phyloP scores from a whole-genome alignment of 2,329 filamentous ascomycete species.

The Raffaelea albimanens region DNA sequence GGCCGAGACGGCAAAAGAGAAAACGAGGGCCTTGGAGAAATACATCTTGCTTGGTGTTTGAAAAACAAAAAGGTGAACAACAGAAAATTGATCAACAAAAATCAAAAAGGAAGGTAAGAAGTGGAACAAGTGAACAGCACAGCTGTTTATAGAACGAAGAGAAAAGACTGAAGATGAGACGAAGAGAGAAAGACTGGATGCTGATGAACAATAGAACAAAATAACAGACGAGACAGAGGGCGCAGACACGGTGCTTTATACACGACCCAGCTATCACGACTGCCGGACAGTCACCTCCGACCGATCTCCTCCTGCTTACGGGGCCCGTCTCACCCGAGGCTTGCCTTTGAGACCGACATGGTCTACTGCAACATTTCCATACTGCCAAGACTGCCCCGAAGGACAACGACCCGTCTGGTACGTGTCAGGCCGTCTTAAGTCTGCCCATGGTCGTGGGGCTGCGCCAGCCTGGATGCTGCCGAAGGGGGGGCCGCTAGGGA shows the following conservation, averaged over 20 bases:
- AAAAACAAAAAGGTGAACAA: neutral
- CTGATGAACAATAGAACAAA: conserved; percentile 4
- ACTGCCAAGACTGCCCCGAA: conserved; percentile 10
- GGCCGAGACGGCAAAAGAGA: conserved; percentile 25
- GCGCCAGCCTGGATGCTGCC: no score
- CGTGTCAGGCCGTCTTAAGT: conserved; percentile 10
- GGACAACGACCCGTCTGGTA: conserved; percentile 2
- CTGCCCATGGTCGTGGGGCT: neutral
- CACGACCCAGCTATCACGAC: neutral
- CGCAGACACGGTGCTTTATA: conserved; percentile 2
- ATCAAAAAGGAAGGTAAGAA: neutral
- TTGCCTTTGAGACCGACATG: neutral
- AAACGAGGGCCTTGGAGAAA: conserved; percentile 26
- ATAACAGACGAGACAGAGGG: neutral
- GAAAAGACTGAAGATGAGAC: conserved; percentile 5
- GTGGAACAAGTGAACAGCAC: conserved; percentile 10
- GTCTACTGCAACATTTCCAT: conserved; percentile 5
- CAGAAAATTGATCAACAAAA: neutral
- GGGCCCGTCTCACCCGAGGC: neutral
- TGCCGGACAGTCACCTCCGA: no score
- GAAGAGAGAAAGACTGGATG: conserved; percentile 7
- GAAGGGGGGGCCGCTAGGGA: no score
- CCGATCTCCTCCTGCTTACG: no score
- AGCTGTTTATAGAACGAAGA: conserved; percentile 10
- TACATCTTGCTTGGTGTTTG: conserved; percentile 22